Evolutionary conservation across 1,284 basidiomycete species (phyloP), one percentile per base, ranked within the genome.

Genomic region (Heterobasidion irregulare): DNA sequence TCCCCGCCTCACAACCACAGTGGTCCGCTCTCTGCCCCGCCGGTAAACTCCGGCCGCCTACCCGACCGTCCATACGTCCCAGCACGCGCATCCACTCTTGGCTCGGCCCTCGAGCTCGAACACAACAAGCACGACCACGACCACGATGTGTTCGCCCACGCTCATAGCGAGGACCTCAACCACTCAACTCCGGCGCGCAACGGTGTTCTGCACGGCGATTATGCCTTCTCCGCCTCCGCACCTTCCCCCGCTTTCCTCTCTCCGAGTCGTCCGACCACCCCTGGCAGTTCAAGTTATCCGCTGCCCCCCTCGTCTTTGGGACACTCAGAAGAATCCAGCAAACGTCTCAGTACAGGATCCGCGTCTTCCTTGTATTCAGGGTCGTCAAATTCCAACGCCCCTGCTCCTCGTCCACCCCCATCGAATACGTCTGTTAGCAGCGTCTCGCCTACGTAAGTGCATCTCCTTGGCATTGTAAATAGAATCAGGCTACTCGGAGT

Each of bases 131-230:
- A 57, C 38, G 65, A 71, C 59, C 62, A 72, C 54, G 70, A 71
- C 67, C 63, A 74, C 63, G 68, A 70, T 55, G 45, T 53, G 2
- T 53, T 57, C 33, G 63, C 67, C 48, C 75, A 84, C 64, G 72
- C 82, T 55, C 81, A 75, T 53, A 89, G 86, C 70, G 86, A 89
- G 65, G 86, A 89, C 70, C 72, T 88, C 54, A 85, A 80, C 65
- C 86, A 89, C 67, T 64, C 66, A 56, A 61, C 59, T 41, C 6
- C 32, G 44, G 16, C 51, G 33, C 53, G 33, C n/a, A 38, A 26
- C 10, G 16, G 26, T 18, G 32, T 19, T 12, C n/a, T 18, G 56
- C 57, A 44, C 52, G 53, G 57, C 47, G 56, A 64, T 36, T 58
- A 62, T 52, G 66, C 55, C 57, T 65, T 58, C 59, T 56, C 57